Evolutionary conservation across 257 asterid genomes (phyloP).

Genomic region (Buddleja alternifolia): DNA sequence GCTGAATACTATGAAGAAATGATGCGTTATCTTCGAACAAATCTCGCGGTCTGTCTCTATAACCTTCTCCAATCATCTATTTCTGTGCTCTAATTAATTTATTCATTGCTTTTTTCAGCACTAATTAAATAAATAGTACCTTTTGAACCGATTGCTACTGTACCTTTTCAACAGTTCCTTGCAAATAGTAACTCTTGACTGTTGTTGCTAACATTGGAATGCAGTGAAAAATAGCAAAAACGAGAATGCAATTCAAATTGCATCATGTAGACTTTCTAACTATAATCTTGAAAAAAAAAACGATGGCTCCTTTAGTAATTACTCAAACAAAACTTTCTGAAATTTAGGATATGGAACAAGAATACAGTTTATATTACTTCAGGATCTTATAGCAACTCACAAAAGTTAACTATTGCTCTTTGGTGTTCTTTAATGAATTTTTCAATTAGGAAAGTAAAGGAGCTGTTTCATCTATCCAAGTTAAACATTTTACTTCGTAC

Average conservation of each 20-base stretch:
- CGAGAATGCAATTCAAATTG: neutral
- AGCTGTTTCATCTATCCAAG: constrained; percentile 6
- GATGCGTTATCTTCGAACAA: constrained; percentile 95
- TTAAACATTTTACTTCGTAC: neutral
- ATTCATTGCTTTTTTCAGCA: too few relatives aligned
- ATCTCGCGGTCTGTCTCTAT: constrained; percentile 81
- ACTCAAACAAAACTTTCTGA: constrained; percentile 1
- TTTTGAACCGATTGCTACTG: too few relatives aligned
- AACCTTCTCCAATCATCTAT: constrained; percentile 23
- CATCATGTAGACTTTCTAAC: constrained; percentile 17
- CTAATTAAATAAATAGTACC: too few relatives aligned
- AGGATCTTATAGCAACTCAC: constrained; percentile 24
- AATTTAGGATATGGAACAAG: constrained; percentile 19
- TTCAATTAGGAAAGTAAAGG: neutral
- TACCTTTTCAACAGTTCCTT: too few relatives aligned
- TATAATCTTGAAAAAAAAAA: neutral
- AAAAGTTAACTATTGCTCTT: constrained; percentile 1
- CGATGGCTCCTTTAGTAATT: constrained; percentile 15
- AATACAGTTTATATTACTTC: neutral
- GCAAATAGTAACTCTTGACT: too few relatives aligned
- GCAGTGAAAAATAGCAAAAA: neutral
- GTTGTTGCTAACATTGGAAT: neutral
- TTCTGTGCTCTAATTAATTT: too few relatives aligned
- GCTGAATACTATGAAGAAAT: constrained; percentile 94
- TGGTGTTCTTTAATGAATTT: constrained; percentile 19